phyloP scores from a whole-genome alignment of 2,329 filamentous ascomycete species.

The Colletotrichum neosansevieriae region DNA sequence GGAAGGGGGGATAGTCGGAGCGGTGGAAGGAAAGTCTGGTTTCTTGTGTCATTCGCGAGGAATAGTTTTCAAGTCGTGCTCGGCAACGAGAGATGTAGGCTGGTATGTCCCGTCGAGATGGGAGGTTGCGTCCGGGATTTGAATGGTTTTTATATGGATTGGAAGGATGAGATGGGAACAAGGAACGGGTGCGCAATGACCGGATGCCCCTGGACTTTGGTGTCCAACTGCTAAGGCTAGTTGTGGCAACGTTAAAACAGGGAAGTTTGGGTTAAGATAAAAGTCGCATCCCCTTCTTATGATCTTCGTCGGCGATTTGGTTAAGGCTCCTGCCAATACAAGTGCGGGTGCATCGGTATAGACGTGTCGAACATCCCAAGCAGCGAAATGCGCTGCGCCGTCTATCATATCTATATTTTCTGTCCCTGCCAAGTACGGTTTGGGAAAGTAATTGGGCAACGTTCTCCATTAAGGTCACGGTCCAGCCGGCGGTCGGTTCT shows the following conservation, averaged over 20 bases:
- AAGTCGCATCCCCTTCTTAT: background rate
- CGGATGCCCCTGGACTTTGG: background rate
- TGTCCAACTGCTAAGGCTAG: background rate
- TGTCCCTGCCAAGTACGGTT: background rate
- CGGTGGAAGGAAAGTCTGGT: background rate
- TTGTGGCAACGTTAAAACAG: background rate
- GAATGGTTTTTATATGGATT: slow-evolving; percentile 6
- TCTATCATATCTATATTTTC: background rate
- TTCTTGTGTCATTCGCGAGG: background rate
- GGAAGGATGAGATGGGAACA: background rate
- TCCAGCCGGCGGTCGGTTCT: background rate
- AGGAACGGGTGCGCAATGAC: slow-evolving; percentile 7
- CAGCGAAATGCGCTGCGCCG: background rate
- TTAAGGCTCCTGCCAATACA: background rate
- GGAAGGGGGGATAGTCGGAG: background rate
- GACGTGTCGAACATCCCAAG: background rate
- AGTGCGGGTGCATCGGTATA: background rate
- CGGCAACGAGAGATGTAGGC: background rate
- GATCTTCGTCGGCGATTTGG: background rate
- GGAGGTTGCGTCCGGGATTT: background rate
- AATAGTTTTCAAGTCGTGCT: background rate
- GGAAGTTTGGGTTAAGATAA: background rate
- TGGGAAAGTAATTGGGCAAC: background rate
- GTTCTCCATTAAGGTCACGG: background rate
- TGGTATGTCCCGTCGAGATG: background rate